Conservation (phyloP, 2,329 filamentous ascomycete genomes). For the Aspergillus novoparasiticus region DNA sequence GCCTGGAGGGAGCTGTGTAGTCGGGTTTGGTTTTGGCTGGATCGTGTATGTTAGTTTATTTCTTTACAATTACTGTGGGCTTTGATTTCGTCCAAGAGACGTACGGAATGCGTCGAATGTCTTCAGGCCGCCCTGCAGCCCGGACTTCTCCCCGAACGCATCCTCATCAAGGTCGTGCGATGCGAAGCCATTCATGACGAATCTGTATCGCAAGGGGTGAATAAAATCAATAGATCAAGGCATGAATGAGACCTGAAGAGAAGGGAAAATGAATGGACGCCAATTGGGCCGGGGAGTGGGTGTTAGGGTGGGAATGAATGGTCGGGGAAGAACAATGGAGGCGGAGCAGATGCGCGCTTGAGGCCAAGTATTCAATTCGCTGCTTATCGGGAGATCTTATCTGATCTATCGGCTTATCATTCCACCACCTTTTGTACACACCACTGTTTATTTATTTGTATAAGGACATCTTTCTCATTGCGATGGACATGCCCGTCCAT, state of each 20-base stretch:
- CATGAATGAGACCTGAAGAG: constrained; percentile 27
- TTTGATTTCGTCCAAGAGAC: constrained; percentile 36
- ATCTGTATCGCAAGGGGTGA: constrained; percentile 19
- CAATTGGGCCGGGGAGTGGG: neutral
- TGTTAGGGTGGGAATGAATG: constrained; percentile 5
- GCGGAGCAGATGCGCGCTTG: constrained; percentile 5
- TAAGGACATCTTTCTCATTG: neutral
- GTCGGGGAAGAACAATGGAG: constrained; percentile 4
- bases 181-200: constrained; percentile 76
- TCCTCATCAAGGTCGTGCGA: constrained; percentile 73
- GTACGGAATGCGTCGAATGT: constrained; percentile 97
- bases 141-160: constrained; percentile 72
- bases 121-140: constrained; percentile 60
- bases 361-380: constrained; percentile 25
- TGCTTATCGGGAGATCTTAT: constrained; percentile 10
- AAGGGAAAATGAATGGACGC: constrained; percentile 6
- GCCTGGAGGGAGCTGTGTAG: constrained; percentile 80
- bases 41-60: constrained; percentile 8
- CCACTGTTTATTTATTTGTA: neutral
- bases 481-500: neutral
- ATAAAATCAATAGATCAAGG: constrained; percentile 19
- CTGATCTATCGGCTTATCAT: constrained; percentile 5
- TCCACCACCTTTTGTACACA: neutral
- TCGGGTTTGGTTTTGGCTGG: constrained; percentile 93
- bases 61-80: neutral